Evolutionary conservation across 805 yeast genomes (phyloP).

Genomic region (Wickerhamomyces ciferrii): DNA sequence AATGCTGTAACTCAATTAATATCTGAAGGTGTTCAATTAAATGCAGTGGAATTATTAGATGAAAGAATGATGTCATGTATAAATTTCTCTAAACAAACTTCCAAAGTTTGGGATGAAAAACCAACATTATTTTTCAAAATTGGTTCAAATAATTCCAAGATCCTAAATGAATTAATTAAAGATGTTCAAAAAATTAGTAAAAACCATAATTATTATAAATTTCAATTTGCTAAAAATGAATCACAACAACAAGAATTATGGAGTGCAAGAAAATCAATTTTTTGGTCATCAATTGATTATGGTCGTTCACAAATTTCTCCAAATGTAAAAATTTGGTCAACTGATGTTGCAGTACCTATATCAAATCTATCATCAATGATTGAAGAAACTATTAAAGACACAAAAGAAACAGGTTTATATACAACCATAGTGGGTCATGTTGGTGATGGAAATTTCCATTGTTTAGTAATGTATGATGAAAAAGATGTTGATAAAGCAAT

Average conservation of each 20-base stretch:
- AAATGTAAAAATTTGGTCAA: constrained; percentile 57
- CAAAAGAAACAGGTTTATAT: constrained; percentile 44
- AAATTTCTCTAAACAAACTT: constrained; percentile 48
- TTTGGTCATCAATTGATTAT: constrained; percentile 65
- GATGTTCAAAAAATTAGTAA: constrained; percentile 46
- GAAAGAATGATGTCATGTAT: constrained; percentile 66
- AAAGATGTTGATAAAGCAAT: constrained; percentile 43
- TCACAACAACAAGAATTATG: constrained; percentile 63
- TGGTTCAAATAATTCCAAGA: constrained; percentile 38
- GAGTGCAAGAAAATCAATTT: constrained; percentile 68
- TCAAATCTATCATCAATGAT: constrained; percentile 60
- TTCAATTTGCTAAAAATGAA: constrained; percentile 53
- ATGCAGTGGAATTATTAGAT: constrained; percentile 72
- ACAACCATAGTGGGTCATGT: constrained; percentile 74
- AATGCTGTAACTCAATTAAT: constrained; percentile 58
- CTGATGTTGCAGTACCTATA: constrained; percentile 80
- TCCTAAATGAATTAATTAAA: constrained; percentile 37
- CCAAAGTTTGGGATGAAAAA: constrained; percentile 46
- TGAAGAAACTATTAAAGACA: constrained; percentile 53
- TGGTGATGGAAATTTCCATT: constrained; percentile 81
- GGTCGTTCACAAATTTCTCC: constrained; percentile 43
- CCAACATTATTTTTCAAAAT: constrained; percentile 65
- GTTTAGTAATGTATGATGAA: constrained; percentile 53
- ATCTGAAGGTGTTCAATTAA: constrained; percentile 55
- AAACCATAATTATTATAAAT: constrained; percentile 42